Evolutionary conservation across 2,329 filamentous ascomycete genomes (phyloP), one percentile per base, ranked within the genome.

Genomic region (Cladosporium sp.): DNA sequence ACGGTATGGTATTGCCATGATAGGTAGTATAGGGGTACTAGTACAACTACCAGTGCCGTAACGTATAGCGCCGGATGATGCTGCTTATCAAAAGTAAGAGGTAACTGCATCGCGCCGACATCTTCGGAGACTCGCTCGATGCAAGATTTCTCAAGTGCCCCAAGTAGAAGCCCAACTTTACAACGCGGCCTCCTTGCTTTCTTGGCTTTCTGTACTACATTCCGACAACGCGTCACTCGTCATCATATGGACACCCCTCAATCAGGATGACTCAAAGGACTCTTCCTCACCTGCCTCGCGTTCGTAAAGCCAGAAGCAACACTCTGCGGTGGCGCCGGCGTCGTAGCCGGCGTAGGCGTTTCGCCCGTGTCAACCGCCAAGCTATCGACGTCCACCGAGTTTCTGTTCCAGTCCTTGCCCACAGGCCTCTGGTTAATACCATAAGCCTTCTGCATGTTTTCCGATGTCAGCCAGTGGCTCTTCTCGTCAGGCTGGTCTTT

Each of bases 391-490:
- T 60, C 37, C 22, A 40, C 50, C 17, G 57, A 48, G 49, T 57
- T 56, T 10, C 58, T 37, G 39, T 54, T 52, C 61, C 54, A 48
- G 22, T 40, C 34, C n/a, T 50, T 56, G 34, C 53, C 51, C 9
- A 48, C 59, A 20, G 62, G 52, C 8, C 59, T 58, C 36, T 62
- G 60, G 32, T 54, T 51, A 39, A 55, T 4, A 56, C 56, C 56
- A 25, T 48, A 50, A 13, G 71, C 64, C 45, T 66, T 70, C 48
- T 68, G 59, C 61, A 73, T 70, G 37, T 72, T 72, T 58, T 68
- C 69, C 42, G 62, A 61, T 4, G 67, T 69, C 25, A 69, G 57
- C 36, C 51, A 36, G 15, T 58, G 45, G 45, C 53, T 25, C 34
- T 52, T n/a, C 12, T 53, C 53, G 1, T 17, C 53, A 8, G 35